Evolutionary conservation across 768 basidiomycete genomes (phyloP).

Genomic region (Psilocybe cyanescens): DNA sequence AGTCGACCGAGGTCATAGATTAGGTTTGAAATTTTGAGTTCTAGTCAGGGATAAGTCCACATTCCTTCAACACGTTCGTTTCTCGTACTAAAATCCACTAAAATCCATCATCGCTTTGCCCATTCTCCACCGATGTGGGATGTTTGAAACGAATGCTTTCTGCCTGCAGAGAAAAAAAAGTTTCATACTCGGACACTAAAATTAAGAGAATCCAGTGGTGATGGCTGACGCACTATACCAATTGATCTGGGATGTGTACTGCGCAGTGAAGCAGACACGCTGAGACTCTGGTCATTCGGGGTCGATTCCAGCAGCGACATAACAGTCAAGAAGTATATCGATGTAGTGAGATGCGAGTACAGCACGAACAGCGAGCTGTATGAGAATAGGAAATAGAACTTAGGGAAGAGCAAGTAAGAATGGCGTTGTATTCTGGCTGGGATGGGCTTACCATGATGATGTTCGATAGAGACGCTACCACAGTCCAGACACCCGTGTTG

Average conservation of each 20-base stretch:
- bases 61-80: too few species aligned
- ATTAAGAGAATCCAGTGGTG: too few species aligned
- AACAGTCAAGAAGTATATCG: conserved; percentile 3
- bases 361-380: conserved; percentile 8
- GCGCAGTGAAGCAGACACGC: neutral
- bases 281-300: neutral
- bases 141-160: neutral
- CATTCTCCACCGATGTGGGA: neutral
- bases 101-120: neutral
- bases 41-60: too few species aligned
- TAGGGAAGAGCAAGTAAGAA: neutral
- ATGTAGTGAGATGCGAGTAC: neutral
- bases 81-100: neutral
- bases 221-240: neutral
- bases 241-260: neutral
- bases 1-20: too few species aligned
- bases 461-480: conserved; percentile 1
- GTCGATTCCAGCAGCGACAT: conserved; percentile 3
- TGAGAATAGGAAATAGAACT: conserved; percentile 11
- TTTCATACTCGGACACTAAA: too few species aligned
- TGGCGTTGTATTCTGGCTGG: too few species aligned
- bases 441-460: conserved; percentile 4
- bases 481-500: neutral
- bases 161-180: too few species aligned
- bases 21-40: too few species aligned